A percentile compares a stretch with the other conserved stretches of the same genome.
These are phyloP conservation scores for Capsella rubella DNA, from an alignment of 441 rosid genomes.

Conservation along the genomic window DNA sequence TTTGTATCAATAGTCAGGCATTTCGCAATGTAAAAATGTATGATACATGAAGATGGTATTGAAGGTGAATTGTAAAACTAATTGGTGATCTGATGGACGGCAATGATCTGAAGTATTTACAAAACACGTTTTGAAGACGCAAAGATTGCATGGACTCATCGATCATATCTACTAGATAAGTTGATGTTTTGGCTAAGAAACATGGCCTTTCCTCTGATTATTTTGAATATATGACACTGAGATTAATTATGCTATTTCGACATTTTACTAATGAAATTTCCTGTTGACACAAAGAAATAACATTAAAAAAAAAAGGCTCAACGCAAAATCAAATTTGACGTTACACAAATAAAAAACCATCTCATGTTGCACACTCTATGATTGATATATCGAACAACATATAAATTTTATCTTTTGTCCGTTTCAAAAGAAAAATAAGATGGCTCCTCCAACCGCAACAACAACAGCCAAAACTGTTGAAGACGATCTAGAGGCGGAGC, in stretches of 20 bases:
- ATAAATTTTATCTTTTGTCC: neutral
- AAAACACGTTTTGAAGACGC: neutral
- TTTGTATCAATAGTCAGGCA: no score
- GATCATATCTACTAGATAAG: neutral
- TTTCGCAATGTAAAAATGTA: no score
- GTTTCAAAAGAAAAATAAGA: conserved; percentile 34
- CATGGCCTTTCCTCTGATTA: neutral
- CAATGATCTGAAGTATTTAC: no score
- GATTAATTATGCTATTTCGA: neutral
- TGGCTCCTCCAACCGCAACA: conserved; percentile 25
- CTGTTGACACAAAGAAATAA: neutral
- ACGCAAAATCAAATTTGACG: neutral
- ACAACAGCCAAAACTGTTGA: conserved; percentile 8
- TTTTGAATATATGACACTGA: neutral
- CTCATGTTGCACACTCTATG: conserved; percentile 15
- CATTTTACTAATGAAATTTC: neutral
- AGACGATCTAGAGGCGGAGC: conserved; percentile 17
- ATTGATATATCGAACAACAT: neutral
- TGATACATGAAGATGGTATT: no score
- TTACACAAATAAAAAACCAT: conserved; percentile 4
- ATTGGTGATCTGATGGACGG: no score
- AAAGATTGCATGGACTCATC: neutral
- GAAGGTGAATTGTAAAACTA: no score
- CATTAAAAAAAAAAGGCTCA: neutral
- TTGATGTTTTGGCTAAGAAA: neutral